phyloP scores from a whole-genome alignment of 768 basidiomycete species.

The Chalciporus pseudorubinellus region DNA sequence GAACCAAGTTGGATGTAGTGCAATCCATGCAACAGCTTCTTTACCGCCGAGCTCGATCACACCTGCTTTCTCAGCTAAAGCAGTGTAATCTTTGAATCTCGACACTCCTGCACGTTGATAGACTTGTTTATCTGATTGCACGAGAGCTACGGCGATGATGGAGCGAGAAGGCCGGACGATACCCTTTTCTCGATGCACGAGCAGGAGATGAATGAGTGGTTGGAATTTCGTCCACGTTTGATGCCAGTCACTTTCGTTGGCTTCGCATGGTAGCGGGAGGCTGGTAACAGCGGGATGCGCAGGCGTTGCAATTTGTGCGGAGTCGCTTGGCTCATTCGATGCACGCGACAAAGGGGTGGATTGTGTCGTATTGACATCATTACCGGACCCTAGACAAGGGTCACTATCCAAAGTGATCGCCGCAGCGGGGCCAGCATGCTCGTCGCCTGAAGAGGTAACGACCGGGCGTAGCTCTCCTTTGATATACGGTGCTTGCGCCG shows the following conservation, averaged over 20 bases:
- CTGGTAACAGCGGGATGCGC: background rate
- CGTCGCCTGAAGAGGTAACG: constrained; percentile 1
- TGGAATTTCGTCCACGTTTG: constrained; percentile 29
- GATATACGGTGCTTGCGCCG: constrained; percentile 8
- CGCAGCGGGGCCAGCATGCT: background rate
- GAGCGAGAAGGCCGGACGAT: constrained; percentile 38
- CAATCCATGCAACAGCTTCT: constrained; percentile 24
- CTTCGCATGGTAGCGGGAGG: constrained; percentile 3
- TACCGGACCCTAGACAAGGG: background rate
- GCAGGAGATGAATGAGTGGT: constrained; percentile 24
- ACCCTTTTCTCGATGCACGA: constrained; percentile 30
- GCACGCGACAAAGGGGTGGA: constrained; percentile 1
- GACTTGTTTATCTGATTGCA: constrained; percentile 22
- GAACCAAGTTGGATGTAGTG: constrained; percentile 27
- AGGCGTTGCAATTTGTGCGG: background rate
- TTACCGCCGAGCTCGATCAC: constrained; percentile 25
- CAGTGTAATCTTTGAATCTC: constrained; percentile 26
- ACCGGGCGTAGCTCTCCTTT: constrained; percentile 1
- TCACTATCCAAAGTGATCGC: background rate
- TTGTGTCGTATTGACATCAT: constrained; percentile 2
- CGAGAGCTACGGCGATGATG: constrained; percentile 34
- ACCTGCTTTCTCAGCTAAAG: constrained; percentile 26
- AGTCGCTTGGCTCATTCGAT: constrained; percentile 2
- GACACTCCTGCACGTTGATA: constrained; percentile 28
- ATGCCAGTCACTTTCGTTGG: constrained; percentile 7